Evolutionary conservation across 805 yeast genomes (phyloP), one percentile per base, ranked within the genome.

Genomic region (Schwanniomyces polymorphus): DNA sequence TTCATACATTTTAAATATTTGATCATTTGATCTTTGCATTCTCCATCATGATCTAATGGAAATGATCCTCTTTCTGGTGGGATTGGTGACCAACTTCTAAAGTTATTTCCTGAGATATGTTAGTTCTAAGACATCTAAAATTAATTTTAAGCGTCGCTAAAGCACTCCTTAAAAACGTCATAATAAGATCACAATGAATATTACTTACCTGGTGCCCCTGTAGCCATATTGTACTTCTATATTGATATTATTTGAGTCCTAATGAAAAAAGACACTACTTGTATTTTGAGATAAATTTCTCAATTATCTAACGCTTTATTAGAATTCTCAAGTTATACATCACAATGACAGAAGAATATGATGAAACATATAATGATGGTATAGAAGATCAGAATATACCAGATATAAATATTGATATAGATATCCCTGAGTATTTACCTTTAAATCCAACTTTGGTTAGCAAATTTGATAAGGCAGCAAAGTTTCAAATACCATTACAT

Each of bases 41-140:
- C 98, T 7, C 85, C 85, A 50, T 67, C 73, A 60, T 92, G 99
- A 60, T 92, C 99, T 39, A 92, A 72, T 0, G 98, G 99, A 66
- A 92, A 92, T 0, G 98, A 89, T 0, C 99, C 99, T 55, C 97
- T 74, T 54, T 92, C 97, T 2, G 99, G 99, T 18, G 99, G 97
- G 0, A 92, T 86, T 8, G 97, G 97, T 11, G 82, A 74, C 74
- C 86, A 77, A 37, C 60, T 52, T 47, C 64, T 57, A 43, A 63
- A 64, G 41, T 54, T 61, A 7, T 64, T 65, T 28, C 70, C 62
- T 56, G 26, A 4, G 21, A 41, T 11, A 11, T 7, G 50, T 43
- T 47, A 50, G 53, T 49, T 21, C 23, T 21, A 21, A 21, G 5
- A 21, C 3, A 3, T 21, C 23, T 21, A 26, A 21, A 25, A 16